These are phyloP conservation scores for Penicillium maclennaniae DNA, from an alignment of 495 filamentous ascomycete genomes.

Conservation along the genomic window DNA sequence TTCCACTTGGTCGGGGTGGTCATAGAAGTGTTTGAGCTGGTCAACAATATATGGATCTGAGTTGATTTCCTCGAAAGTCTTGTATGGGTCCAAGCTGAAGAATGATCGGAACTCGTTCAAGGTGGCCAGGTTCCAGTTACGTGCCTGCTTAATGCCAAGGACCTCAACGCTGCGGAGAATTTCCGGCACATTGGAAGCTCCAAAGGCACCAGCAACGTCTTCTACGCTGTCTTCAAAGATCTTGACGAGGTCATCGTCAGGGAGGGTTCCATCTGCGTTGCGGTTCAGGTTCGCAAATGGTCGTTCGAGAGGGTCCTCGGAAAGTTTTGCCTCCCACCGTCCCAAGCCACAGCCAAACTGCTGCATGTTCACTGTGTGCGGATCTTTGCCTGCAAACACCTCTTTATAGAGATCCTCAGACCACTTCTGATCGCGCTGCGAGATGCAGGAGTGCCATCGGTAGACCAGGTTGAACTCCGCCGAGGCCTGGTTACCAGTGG, in stretches of 20 bases:
- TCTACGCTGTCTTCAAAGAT: constrained; percentile 65
- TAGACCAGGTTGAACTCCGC: constrained; percentile 77
- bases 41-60: constrained; percentile 68
- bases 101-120: constrained; percentile 86
- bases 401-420: constrained; percentile 59
- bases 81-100: constrained; percentile 70
- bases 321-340: constrained; percentile 56
- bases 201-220: constrained; percentile 55
- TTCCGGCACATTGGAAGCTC: constrained; percentile 69
- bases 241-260: constrained; percentile 65
- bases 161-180: constrained; percentile 75
- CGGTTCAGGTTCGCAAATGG: constrained; percentile 62
- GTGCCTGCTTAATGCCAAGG: constrained; percentile 79
- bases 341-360: constrained; percentile 58
- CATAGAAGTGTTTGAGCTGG: constrained; percentile 70
- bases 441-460: constrained; percentile 77
- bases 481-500: constrained; percentile 68
- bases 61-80: constrained; percentile 84
- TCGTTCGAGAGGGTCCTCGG: constrained; percentile 60
- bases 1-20: constrained; percentile 75
- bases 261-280: constrained; percentile 54
- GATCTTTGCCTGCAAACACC: constrained; percentile 55
- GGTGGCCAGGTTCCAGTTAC: constrained; percentile 76
- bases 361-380: constrained; percentile 42
- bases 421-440: constrained; percentile 70